A percentile compares a stretch with the other conserved stretches of the same genome.
Evolutionary conservation across 345 rosid genomes (phyloP).

Genomic region (Hirschfeldia incana): DNA sequence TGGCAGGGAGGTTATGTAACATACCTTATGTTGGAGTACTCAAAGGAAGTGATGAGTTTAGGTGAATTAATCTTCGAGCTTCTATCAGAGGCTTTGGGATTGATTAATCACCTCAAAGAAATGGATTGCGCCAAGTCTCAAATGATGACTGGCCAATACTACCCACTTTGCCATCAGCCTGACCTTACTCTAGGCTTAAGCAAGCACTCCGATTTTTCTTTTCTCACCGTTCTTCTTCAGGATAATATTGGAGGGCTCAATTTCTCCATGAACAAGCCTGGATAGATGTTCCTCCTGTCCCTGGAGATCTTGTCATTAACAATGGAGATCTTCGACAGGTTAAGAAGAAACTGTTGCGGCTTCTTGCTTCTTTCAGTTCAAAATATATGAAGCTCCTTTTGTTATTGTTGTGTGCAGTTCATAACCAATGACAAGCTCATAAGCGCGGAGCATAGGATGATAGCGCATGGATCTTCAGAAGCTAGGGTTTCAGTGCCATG

Average conservation of each 20-base stretch:
- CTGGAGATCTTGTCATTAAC: constrained; percentile 53
- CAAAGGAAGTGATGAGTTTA: constrained; percentile 30
- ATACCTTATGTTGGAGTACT: constrained; percentile 38
- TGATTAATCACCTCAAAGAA: constrained; percentile 43
- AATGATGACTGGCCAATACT: constrained; percentile 46
- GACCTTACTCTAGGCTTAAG: constrained; percentile 51
- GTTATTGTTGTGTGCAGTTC: constrained; percentile 32
- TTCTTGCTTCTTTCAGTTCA: no score
- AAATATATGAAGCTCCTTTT: not conserved
- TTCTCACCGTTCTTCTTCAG: constrained; percentile 59
- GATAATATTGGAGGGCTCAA: constrained; percentile 67
- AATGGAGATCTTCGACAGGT: constrained; percentile 67
- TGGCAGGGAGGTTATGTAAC: constrained; percentile 36
- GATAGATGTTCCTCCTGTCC: constrained; percentile 57
- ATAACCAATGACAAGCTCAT: constrained; percentile 48
- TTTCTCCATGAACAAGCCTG: constrained; percentile 49
- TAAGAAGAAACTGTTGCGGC: constrained; percentile 1
- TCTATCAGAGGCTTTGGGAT: constrained; percentile 58
- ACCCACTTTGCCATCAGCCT: constrained; percentile 60
- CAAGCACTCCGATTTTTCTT: constrained; percentile 49
- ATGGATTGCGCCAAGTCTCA: constrained; percentile 46
- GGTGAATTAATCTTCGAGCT: constrained; percentile 49
- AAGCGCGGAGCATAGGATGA: constrained; percentile 51
- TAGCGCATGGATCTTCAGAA: constrained; percentile 38
- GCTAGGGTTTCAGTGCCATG: constrained; percentile 43